Base-by-base conservation (phyloP, 129 eudicot species). In the Mikania micrantha region DNA sequence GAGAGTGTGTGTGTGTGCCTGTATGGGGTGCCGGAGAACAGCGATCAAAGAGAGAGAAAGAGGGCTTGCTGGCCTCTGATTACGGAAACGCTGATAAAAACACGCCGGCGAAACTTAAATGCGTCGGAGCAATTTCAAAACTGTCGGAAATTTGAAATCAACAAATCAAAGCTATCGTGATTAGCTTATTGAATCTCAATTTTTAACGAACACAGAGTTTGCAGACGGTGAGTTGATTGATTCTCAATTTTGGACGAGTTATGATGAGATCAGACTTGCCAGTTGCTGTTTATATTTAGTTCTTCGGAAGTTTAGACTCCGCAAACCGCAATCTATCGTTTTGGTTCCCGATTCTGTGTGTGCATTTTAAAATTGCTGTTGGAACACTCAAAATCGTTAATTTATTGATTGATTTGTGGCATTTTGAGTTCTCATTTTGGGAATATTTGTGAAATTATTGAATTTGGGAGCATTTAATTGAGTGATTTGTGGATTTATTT, bases 41-140 rank as follows among this genome's bases (percentile, higher is more conserved):
- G 44, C 82, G 89, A 85, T 85, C 91, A 79, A 83, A 73, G 83
- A 75, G 86, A 70, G 79, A 68, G 65, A 77, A 76, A 69, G 62
- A 64, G 25, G 42, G 2, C 54, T 74, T 84, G 73, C 59, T 74
- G 70, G 71, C 67, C 75, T 74, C 80, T 68, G 71, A 85, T 83
- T 83, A 73, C 74, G 79, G 31, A 67, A 50, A 25, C 29, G 56
- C 60, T 5, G 44, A 38, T 31, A 64, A 65, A 47, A 63, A 64
- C 39, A 57, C 62, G 44, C 47, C 58, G 12, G 27, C 64, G 59
- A 53, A 31, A 70, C 82, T 11, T 41, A 45, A 80, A 85, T 85
- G 72, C 66, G 58, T 80, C 72, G 60, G 64, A 64, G 60, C 79
- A 60, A 73, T 76, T 82, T 32, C 63, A 70, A 21, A 16, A 25